These are phyloP conservation scores for Cordyceps fumosorosea DNA, from an alignment of 2,329 filamentous ascomycete genomes.

Conservation along the genomic window DNA sequence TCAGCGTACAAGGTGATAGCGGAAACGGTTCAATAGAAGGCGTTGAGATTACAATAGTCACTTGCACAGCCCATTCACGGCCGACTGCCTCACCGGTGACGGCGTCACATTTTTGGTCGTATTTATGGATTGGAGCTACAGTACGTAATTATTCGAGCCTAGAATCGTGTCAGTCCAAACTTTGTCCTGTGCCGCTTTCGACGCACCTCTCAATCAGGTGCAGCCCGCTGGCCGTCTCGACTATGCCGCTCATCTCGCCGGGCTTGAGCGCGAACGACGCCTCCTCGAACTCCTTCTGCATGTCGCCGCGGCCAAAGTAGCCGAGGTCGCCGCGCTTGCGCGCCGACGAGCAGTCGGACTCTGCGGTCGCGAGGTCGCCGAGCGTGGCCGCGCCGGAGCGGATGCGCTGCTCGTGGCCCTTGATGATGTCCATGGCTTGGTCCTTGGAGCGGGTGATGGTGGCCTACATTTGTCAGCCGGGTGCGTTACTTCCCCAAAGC, in stretches of 20 bases:
- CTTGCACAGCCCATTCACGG: no score
- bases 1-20: not conserved
- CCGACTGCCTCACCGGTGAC: no score
- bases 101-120: not conserved
- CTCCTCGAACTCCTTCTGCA: conserved; percentile 99
- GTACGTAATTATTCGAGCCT: conserved; percentile 4
- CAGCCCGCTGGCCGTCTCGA: conserved; percentile 88
- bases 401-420: conserved; percentile 70
- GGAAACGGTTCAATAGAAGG: not conserved
- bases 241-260: conserved; percentile 77
- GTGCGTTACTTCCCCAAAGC: no score
- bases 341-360: conserved; percentile 94
- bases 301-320: conserved; percentile 89
- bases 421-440: conserved; percentile 73
- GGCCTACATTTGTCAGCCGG: conserved; percentile 34
- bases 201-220: conserved; percentile 89
- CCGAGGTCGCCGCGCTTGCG: conserved; percentile 91
- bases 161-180: no score
- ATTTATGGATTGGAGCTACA: not conserved
- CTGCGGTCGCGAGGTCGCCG: conserved; percentile 78
- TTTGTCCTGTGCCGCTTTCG: not conserved
- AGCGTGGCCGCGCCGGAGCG: conserved; percentile 60
- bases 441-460: conserved; percentile 85
- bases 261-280: conserved; percentile 85
- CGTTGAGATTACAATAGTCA: not conserved